Evolutionary conservation across 331 rosid species (phyloP), one percentile per base, ranked within the genome.

Genomic region (Prunus yedoensis): DNA sequence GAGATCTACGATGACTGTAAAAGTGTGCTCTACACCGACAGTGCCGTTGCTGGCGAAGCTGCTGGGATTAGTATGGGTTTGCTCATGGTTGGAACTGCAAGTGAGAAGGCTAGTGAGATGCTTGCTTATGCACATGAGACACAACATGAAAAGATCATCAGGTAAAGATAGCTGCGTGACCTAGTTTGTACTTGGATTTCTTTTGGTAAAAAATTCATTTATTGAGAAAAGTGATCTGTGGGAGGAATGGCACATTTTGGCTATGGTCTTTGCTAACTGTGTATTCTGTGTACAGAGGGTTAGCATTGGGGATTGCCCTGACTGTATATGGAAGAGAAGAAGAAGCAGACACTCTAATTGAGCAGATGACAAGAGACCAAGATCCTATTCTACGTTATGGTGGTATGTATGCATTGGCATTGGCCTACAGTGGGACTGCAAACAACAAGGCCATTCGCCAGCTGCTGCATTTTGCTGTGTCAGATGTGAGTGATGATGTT

Each of bases 31-130:
- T 92, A 89, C 81, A 90, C 97, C 8, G 99, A 94, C 87, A 90
- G 97, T 82, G 97, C 99, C 23, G 97, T 94, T 74, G 99, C 99
- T 49, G 97, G 99, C 6, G 97, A 92, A 81, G 99, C 97, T 77
- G 99, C 99, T 77, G 99, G 99, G 30, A 89, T 94, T 70, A 90
- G 97, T 80, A 88, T 94, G 99, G 99, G 99, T 46, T 89, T 94
- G 76, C 97, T 94, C 68, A 89, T 94, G 97, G 99, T 94, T 83
- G 99, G 97, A 76, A 94, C 99, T 43, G 99, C 93, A 53, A 92
- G 97, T 83, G 97, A 90, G 79, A 94, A 94, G 90, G 99, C 97
- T 57, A 82, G 90, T 84, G 97, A 94, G 91, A 92, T 94, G 99
- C 96, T 90, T 76, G 73, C 95, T 78, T 94, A 94, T 80, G 95